Conservation (phyloP, 176 grass and related monocot genomes). For the Triticum monococcum region DNA sequence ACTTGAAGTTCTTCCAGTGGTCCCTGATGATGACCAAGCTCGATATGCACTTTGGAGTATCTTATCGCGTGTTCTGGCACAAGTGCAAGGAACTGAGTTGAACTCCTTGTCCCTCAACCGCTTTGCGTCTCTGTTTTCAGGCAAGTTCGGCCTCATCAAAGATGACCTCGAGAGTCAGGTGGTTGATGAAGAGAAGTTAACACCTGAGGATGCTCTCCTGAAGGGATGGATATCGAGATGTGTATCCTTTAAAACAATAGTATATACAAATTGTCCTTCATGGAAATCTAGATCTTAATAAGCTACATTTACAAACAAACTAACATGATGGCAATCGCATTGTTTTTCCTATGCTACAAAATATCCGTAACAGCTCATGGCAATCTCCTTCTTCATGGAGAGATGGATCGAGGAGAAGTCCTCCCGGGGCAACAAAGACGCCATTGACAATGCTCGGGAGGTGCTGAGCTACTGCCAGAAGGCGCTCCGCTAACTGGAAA, state of each 20-base stretch:
- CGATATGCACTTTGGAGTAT: slow-evolving; percentile 78
- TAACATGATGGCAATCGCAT: not conserved
- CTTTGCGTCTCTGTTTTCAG: slow-evolving; percentile 55
- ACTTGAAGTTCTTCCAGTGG: slow-evolving; percentile 66
- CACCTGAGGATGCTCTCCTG: slow-evolving; percentile 36
- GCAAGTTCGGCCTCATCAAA: slow-evolving; percentile 57
- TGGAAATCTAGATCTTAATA: slow-evolving; percentile 14
- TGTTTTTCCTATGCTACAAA: slow-evolving; percentile 39
- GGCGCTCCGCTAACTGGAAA: not conserved
- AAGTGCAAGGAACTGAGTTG: slow-evolving; percentile 33
- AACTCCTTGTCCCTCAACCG: slow-evolving; percentile 32
- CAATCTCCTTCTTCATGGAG: slow-evolving; percentile 60
- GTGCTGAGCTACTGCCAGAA: slow-evolving; percentile 63
- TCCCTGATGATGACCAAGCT: slow-evolving; percentile 59
- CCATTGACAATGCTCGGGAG: slow-evolving; percentile 38
- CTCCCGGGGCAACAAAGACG: not conserved
- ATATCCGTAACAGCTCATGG: slow-evolving; percentile 43
- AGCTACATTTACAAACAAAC: slow-evolving; percentile 1
- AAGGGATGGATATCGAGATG: slow-evolving; percentile 41
- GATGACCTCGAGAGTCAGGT: slow-evolving; percentile 61
- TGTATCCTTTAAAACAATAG: slow-evolving; percentile 70
- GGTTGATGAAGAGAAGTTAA: slow-evolving; percentile 30
- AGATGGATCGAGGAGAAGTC: slow-evolving; percentile 56
- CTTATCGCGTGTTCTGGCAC: slow-evolving; percentile 48
- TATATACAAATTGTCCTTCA: not conserved